Percentiles rank a stretch among this genome's conserved stretches.
These are phyloP conservation scores for Aethionema arabicum DNA, from an alignment of 345 rosid species.

Conservation along the genomic window DNA sequence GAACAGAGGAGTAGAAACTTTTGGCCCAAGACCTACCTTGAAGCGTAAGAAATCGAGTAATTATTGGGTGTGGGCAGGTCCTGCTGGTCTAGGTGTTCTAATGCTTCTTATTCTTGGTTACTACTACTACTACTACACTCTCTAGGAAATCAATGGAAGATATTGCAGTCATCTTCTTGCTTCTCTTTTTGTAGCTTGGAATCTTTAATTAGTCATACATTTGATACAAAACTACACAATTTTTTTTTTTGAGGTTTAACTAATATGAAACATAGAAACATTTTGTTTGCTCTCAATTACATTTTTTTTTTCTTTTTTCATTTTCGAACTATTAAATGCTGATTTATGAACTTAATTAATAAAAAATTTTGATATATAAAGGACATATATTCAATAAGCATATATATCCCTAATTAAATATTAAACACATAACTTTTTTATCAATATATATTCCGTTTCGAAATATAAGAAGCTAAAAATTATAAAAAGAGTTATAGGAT, in stretches of 20 bases:
- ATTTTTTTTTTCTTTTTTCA: background rate
- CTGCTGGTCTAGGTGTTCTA: slow-evolving; percentile 47
- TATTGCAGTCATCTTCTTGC: background rate
- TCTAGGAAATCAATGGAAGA: background rate
- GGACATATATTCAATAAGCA: too few species aligned
- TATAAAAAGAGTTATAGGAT: too few species aligned
- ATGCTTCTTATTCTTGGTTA: slow-evolving; percentile 42
- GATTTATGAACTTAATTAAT: too few species aligned
- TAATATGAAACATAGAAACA: background rate
- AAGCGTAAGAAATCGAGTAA: slow-evolving; percentile 57
- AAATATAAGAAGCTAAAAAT: too few species aligned
- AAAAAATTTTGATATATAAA: background rate
- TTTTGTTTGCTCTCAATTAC: background rate
- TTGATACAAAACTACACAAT: background rate
- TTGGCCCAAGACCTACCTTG: slow-evolving; percentile 55
- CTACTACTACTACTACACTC: slow-evolving; percentile 39
- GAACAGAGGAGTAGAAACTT: slow-evolving; percentile 44
- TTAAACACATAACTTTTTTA: too few species aligned
- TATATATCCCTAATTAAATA: too few species aligned
- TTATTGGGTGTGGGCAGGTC: slow-evolving; percentile 56
- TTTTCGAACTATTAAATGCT: too few species aligned
- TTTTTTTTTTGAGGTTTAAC: too few species aligned
- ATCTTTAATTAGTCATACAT: too few species aligned
- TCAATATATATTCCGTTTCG: too few species aligned
- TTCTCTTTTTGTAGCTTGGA: too few species aligned